Base-by-base conservation (phyloP, 2,329 filamentous ascomycete genomes). In the Colletotrichum caudatum region DNA sequence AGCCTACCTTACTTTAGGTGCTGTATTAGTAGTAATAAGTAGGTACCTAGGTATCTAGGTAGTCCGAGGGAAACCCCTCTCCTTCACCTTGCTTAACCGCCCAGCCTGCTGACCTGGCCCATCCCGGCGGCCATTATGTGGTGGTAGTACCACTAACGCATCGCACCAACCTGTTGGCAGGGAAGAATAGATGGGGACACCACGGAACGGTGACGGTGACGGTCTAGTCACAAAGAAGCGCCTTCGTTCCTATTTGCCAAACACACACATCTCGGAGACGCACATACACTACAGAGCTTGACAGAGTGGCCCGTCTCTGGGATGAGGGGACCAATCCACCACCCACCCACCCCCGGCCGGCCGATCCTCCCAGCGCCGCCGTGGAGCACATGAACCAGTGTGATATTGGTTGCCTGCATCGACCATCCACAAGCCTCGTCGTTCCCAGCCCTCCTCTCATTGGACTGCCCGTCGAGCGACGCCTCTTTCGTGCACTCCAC, bases 81-180 rank as follows among this genome's bases (percentile, higher is more conserved):
- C 70, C 57, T 71, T 66, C 66, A 71, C 66, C 66, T 71, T 72
- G 70, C 70, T 72, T 72, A 72, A 71, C 70, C 70, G 70, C 70
- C 70, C 56, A 72, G 61, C 70, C 39, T 72, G 66, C 70, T 66
- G 56, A 69, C 50, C 56, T 63, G 66, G 70, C 70, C 66, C 67
- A 70, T 72, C 65, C 65, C 33, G 57, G 69, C 65, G 59, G 39
- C 69, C 69, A 61, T 35, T 60, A 69, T 54, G 54, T 69, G 59
- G 69, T 72, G 56, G 54, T 18, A 60, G 54, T 18, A 56, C 61
- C 60, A 69, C 69, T 60, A 72, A 71, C 35, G 44, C 53, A 71
- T 63, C 37, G 50, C 46, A 53, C 37, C 29, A 66, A 41, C 53
- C 65, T 57, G 62, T 69, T 41, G 56, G 69, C 57, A 54, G 16